A percentile compares a stretch with the other conserved stretches of the same genome.
These are phyloP conservation scores for Mytilinidion resinicola DNA, from an alignment of 495 filamentous ascomycete species.

Conservation along the genomic window DNA sequence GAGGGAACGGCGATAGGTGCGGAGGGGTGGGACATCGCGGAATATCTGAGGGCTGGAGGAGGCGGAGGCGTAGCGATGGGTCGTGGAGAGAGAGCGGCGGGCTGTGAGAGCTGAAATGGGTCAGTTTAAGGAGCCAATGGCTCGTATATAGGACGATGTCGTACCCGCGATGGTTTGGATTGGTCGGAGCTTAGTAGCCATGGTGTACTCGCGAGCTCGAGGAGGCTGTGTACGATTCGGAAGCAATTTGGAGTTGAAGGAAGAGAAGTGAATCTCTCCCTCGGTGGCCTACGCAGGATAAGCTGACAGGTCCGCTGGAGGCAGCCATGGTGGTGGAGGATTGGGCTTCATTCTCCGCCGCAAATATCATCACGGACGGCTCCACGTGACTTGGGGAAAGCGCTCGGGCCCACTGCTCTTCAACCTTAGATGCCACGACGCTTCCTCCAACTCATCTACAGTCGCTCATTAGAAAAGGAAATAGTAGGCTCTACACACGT, in stretches of 20 bases:
- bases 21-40: constrained; percentile 63
- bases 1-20: constrained; percentile 62
- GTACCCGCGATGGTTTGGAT: background rate
- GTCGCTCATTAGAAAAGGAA: too few species aligned
- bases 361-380: constrained; percentile 6
- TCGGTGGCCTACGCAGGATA: background rate
- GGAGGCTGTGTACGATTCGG: background rate
- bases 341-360: constrained; percentile 14
- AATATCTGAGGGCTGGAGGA: constrained; percentile 56
- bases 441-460: too few species aligned
- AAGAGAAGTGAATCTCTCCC: background rate
- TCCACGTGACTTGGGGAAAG: background rate
- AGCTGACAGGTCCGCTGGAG: background rate
- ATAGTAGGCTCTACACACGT: too few species aligned
- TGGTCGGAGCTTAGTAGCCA: background rate
- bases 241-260: background rate
- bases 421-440: too few species aligned
- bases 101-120: background rate
- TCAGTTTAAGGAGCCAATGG: background rate
- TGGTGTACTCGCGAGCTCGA: background rate
- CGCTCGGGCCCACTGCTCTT: too few species aligned
- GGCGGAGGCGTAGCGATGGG: constrained; percentile 9
- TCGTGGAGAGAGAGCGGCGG: constrained; percentile 9
- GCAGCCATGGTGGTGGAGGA: background rate
- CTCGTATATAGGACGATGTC: background rate